Evolutionary conservation across 495 filamentous ascomycete genomes (phyloP).

Genomic region (Cercophora scortea): DNA sequence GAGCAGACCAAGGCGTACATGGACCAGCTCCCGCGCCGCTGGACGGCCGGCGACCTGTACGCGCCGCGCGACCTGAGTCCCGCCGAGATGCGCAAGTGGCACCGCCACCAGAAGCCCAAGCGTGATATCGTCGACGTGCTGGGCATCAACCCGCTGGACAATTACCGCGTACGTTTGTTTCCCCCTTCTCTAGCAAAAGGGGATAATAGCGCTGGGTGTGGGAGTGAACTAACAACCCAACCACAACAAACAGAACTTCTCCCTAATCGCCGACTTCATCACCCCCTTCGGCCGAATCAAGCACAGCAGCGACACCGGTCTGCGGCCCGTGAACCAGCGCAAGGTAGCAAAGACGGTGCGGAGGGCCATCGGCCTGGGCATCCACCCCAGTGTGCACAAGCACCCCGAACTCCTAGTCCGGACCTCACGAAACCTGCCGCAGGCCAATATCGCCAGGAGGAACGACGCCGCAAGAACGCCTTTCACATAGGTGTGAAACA

Average conservation of each 20-base stretch:
- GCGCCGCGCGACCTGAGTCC: slow-evolving; percentile 78
- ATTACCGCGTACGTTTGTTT: slow-evolving; percentile 64
- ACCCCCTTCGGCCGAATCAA: slow-evolving; percentile 80
- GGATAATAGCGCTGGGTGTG: no score
- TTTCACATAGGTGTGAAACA: background rate
- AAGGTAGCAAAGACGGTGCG: slow-evolving; percentile 88
- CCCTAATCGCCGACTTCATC: slow-evolving; percentile 84
- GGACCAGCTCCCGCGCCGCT: slow-evolving; percentile 47
- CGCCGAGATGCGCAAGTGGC: slow-evolving; percentile 64
- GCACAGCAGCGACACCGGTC: slow-evolving; percentile 61
- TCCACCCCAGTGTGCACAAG: slow-evolving; percentile 85
- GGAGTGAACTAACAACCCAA: no score
- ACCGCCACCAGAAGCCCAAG: slow-evolving; percentile 22
- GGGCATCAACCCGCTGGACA: slow-evolving; percentile 69
- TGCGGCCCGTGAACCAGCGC: slow-evolving; percentile 83
- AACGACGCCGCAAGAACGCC: background rate
- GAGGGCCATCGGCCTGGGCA: slow-evolving; percentile 75
- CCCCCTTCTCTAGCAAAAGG: background rate
- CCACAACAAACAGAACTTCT: slow-evolving; percentile 79
- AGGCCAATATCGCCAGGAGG: background rate
- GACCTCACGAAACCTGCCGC: background rate
- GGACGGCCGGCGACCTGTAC: slow-evolving; percentile 74
- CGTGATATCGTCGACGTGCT: slow-evolving; percentile 75
- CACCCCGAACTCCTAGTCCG: slow-evolving; percentile 75
- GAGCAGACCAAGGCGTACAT: slow-evolving; percentile 23